A percentile compares a stretch with the other conserved stretches of the same genome.
Conservation (phyloP, 2,329 filamentous ascomycete genomes). For the Orbilia ellipsospora region DNA sequence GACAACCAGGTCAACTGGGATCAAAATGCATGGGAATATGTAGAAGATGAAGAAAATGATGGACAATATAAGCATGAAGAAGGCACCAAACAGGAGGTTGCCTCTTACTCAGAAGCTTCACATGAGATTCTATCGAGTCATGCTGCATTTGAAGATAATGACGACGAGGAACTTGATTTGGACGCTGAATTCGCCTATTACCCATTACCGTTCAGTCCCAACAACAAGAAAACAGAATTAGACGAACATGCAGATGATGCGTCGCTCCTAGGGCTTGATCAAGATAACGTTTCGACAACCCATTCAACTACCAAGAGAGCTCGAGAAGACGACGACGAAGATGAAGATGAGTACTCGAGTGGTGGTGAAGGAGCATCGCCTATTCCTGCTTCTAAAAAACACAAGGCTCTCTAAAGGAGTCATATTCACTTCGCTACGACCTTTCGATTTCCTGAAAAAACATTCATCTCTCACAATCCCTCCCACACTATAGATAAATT, state of each 20-base stretch:
- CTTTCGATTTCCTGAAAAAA: background rate
- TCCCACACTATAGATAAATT: constrained; percentile 2
- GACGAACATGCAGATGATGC: constrained; percentile 28
- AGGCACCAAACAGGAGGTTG: background rate
- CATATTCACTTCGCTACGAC: background rate
- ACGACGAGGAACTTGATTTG: constrained; percentile 13
- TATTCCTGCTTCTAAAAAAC: constrained; percentile 41
- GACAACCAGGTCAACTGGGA: constrained; percentile 32
- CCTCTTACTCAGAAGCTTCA: background rate
- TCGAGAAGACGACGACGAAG: constrained; percentile 42
- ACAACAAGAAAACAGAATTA: background rate
- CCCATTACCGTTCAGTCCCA: constrained; percentile 34
- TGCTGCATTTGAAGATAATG: background rate
- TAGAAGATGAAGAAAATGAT: constrained; percentile 24
- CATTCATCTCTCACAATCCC: background rate
- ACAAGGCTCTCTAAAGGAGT: constrained; percentile 20
- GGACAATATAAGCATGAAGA: constrained; percentile 22
- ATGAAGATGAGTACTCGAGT: constrained; percentile 26
- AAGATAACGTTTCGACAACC: constrained; percentile 35
- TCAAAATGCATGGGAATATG: constrained; percentile 30
- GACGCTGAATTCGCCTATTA: constrained; percentile 45
- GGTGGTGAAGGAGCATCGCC: constrained; percentile 27
- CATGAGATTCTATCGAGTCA: background rate
- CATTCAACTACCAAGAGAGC: constrained; percentile 39
- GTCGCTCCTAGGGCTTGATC: constrained; percentile 34